These are phyloP conservation scores for Bassia scoparia DNA, from an alignment of 148 eudicot species.

Conservation along the genomic window DNA sequence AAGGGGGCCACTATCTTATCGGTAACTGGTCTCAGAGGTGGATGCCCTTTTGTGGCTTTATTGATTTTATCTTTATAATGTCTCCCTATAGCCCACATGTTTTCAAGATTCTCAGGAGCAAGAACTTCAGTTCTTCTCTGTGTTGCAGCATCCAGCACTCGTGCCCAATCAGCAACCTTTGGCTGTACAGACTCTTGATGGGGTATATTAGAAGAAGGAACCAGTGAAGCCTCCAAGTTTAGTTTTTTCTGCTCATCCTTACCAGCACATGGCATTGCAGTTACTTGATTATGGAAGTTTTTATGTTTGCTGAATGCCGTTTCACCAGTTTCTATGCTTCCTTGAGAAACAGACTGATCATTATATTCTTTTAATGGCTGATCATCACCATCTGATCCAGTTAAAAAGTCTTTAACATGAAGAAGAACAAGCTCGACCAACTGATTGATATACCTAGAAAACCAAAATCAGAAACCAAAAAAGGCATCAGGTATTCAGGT, in stretches of 20 bases:
- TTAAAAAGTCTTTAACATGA: conserved; percentile 43
- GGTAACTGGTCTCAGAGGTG: conserved; percentile 32
- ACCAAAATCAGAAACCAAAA: background rate
- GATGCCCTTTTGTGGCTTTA: conserved; percentile 37
- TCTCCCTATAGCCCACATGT: conserved; percentile 95
- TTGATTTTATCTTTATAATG: conserved; percentile 73
- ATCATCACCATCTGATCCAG: conserved; percentile 40
- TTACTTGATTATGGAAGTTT: conserved; percentile 32
- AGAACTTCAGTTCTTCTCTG: conserved; percentile 95
- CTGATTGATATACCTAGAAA: conserved; percentile 76
- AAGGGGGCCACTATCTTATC: conserved; percentile 31
- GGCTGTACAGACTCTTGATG: conserved; percentile 48
- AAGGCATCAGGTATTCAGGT: conserved; percentile 5
- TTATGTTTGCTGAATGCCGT: conserved; percentile 25
- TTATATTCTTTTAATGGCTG: conserved; percentile 41
- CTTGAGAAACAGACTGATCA: conserved; percentile 36
- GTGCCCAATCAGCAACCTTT: conserved; percentile 74
- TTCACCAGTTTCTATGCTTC: conserved; percentile 30
- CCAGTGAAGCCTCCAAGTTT: conserved; percentile 36
- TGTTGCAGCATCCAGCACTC: conserved; percentile 81
- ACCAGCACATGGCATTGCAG: conserved; percentile 28
- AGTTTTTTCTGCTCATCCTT: conserved; percentile 28
- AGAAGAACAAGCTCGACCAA: conserved; percentile 73
- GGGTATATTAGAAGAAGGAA: conserved; percentile 27
- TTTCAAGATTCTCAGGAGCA: conserved; percentile 95